phyloP scores from a whole-genome alignment of 805 yeast species.

The Saccharomycopsis vini region DNA sequence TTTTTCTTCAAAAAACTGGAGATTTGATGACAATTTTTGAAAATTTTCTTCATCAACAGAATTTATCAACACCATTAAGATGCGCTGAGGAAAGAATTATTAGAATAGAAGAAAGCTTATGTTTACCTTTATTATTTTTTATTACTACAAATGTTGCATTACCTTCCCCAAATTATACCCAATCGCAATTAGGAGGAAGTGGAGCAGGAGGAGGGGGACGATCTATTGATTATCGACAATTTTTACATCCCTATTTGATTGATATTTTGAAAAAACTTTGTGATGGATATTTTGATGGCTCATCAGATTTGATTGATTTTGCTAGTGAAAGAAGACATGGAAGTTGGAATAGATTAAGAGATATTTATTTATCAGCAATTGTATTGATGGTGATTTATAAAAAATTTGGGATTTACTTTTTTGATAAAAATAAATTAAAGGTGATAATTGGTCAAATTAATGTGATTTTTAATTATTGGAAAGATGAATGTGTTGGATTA shows the following conservation, averaged over 20 bases:
- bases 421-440: slow-evolving; percentile 7
- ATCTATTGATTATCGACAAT: slow-evolving; percentile 9
- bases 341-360: slow-evolving; percentile 18
- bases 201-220: background rate
- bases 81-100: slow-evolving; percentile 18
- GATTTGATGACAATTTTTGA: slow-evolving; percentile 16
- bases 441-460: slow-evolving; percentile 8
- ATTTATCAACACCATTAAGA: slow-evolving; percentile 15
- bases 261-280: slow-evolving; percentile 14
- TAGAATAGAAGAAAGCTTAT: slow-evolving; percentile 16
- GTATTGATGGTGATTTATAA: slow-evolving; percentile 16
- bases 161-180: slow-evolving; percentile 16
- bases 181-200: background rate
- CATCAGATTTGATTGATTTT: slow-evolving; percentile 15
- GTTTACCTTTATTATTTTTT: slow-evolving; percentile 16
- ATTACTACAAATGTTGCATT: slow-evolving; percentile 13
- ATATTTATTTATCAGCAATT: slow-evolving; percentile 13
- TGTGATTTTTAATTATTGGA: slow-evolving; percentile 14
- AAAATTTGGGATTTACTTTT: slow-evolving; percentile 17
- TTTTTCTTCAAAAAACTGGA: slow-evolving; percentile 16
- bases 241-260: slow-evolving; percentile 13
- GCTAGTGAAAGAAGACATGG: slow-evolving; percentile 20
- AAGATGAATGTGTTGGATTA: slow-evolving; percentile 14
- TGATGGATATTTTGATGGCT: slow-evolving; percentile 11
- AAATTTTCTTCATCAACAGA: slow-evolving; percentile 13